Percentiles rank a stretch among this genome's conserved stretches.
Evolutionary conservation across 768 basidiomycete species (phyloP).

Genomic region (Cystobasidium tubakii): DNA sequence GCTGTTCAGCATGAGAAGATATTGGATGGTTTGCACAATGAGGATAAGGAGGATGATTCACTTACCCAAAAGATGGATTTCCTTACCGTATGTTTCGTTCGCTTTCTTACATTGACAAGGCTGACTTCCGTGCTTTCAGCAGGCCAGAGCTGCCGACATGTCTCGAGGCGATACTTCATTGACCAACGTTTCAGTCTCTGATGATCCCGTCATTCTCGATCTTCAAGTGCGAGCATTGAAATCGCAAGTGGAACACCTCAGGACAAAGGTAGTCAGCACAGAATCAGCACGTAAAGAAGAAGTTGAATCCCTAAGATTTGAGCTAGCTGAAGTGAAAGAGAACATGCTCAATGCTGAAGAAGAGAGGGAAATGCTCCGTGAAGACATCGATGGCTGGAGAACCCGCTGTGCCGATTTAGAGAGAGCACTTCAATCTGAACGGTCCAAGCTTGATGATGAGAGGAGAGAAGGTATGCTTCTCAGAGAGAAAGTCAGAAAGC

Average conservation of each 20-base stretch:
- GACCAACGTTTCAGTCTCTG: conserved; percentile 18
- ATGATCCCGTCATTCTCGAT: conserved; percentile 35
- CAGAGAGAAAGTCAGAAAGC: conserved; percentile 54
- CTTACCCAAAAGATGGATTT: conserved; percentile 11
- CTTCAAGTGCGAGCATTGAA: conserved; percentile 39
- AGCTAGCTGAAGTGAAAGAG: conserved; percentile 66
- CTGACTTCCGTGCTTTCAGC: background rate
- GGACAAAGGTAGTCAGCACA: background rate
- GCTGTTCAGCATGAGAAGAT: background rate
- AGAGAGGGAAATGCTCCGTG: conserved; percentile 80
- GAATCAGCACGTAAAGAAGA: conserved; percentile 29
- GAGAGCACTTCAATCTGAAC: conserved; percentile 61
- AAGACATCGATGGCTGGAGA: conserved; percentile 83
- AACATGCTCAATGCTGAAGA: conserved; percentile 72
- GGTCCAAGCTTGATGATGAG: conserved; percentile 68
- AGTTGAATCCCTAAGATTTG: conserved; percentile 39
- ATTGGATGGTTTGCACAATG: background rate
- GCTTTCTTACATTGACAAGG: background rate
- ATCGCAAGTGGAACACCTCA: conserved; percentile 37
- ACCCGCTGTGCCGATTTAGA: conserved; percentile 70
- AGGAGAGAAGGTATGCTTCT: conserved; percentile 76
- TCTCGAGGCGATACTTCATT: conserved; percentile 18
- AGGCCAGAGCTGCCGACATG: conserved; percentile 1
- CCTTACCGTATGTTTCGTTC: background rate
- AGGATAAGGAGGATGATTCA: background rate